Evolutionary conservation across 768 basidiomycete genomes (phyloP), one percentile per base, ranked within the genome.

Genomic region (Hericium rajendrae): DNA sequence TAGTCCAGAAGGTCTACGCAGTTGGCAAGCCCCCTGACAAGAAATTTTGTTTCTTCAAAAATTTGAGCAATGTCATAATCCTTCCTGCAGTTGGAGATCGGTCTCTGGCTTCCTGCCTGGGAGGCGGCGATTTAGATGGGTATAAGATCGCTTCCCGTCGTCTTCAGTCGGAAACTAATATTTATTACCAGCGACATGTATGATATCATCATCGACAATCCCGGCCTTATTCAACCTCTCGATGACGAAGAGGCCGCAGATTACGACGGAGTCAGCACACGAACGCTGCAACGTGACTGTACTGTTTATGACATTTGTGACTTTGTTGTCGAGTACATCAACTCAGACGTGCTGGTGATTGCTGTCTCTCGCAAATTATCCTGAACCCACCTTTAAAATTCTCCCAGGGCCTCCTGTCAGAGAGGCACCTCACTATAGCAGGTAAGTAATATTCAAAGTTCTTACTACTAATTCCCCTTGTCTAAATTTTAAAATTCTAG

Each of bases 111-210:
- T 87, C 85, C 2, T 81, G 78, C 59, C 74, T 90, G 15, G 84
- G 78, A 10, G 88, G 88, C 39, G 88, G 88, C 0, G 88, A 91
- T 71, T 70, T 90, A n/a, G 88, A 90, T 56, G 88, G 88, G 86
- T 87, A 66, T n/a, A 22, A 40, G 12, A 51, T 15, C 41, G 6
- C 40, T 50, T 24, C 8, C 8, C 13, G 3, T 24, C 5, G 6
- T 1, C 16, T 22, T 16, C 11, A 43, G n/a, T 48, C 37, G 43
- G 2, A 3, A 26, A 26, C 26, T 48, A 49, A 59, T 28, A 59
- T 51, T 2, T 40, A 57, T 51, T 4, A 26, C 48, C 59, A 88
- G 88, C 2, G 88, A 91, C 60, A 64, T 76, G 38, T 90, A 83
- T 64, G 76, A 80, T n/a, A 71, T 91, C 5, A 61, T 61, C 20